Percentiles rank a stretch among this genome's conserved stretches.
phyloP scores from a whole-genome alignment of 306 rosid species.

The Cucumis hystrix region DNA sequence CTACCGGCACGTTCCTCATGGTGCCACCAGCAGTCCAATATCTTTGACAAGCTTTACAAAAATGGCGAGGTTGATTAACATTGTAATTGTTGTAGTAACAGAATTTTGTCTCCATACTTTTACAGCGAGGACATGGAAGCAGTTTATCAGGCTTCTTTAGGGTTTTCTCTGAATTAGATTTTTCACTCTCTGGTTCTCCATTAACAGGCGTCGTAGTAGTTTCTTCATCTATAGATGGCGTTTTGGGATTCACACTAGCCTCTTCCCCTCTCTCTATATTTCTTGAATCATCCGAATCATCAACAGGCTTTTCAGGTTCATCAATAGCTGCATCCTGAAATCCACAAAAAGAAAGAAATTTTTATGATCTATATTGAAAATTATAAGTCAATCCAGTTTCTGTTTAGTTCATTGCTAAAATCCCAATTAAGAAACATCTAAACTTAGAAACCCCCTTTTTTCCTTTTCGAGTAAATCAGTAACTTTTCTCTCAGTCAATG shows the following conservation, averaged over 20 bases:
- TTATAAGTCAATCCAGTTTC: neutral
- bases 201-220: conserved; percentile 15
- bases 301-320: neutral
- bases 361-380: neutral
- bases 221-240: conserved; percentile 53
- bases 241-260: conserved; percentile 30
- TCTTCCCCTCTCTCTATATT: conserved; percentile 11
- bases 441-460: neutral
- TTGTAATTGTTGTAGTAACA: conserved; percentile 90
- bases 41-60: conserved; percentile 89
- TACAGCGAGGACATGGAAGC: conserved; percentile 86
- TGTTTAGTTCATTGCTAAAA: neutral
- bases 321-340: conserved; percentile 36
- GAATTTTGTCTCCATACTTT: conserved; percentile 84
- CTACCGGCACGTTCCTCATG: conserved; percentile 90
- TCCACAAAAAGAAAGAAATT: neutral
- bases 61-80: conserved; percentile 78
- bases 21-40: conserved; percentile 96
- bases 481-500: neutral
- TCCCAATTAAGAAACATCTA: neutral
- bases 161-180: conserved; percentile 29
- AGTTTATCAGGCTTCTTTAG: conserved; percentile 82
- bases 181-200: conserved; percentile 23
- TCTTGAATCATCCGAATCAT: conserved; percentile 15
- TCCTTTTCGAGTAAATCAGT: neutral